These are phyloP conservation scores for Naganishia randhawae DNA, from an alignment of 768 basidiomycete species.

Conservation along the genomic window DNA sequence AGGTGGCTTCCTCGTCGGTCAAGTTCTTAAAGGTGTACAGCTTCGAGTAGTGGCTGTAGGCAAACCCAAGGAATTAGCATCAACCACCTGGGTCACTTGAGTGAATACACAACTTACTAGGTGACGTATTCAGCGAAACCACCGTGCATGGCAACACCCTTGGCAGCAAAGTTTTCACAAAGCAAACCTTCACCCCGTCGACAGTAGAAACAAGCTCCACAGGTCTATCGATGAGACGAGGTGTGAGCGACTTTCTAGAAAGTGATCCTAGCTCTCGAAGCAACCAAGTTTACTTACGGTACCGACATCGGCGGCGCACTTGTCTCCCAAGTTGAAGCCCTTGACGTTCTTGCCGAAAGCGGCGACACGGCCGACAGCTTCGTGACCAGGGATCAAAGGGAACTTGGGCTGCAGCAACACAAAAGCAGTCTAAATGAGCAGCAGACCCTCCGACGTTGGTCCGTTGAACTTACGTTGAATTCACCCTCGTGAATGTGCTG, in stretches of 20 bases:
- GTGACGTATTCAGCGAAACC: slow-evolving; percentile 86
- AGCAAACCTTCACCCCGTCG: slow-evolving; percentile 73
- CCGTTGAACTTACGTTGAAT: slow-evolving; percentile 22
- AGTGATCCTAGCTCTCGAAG: slow-evolving; percentile 5
- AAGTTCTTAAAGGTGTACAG: slow-evolving; percentile 84
- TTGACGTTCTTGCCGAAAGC: slow-evolving; percentile 75
- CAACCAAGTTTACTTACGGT: slow-evolving; percentile 55
- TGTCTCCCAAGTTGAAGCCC: slow-evolving; percentile 71
- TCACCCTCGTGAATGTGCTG: slow-evolving; percentile 60
- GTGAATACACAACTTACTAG: slow-evolving; percentile 58
- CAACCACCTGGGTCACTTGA: background rate
- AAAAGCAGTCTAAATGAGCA: background rate
- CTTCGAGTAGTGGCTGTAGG: slow-evolving; percentile 63
- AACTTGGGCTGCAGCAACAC: background rate
- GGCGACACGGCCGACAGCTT: slow-evolving; percentile 68
- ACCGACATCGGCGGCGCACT: slow-evolving; percentile 77
- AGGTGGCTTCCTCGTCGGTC: slow-evolving; percentile 77
- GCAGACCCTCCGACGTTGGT: too few species aligned
- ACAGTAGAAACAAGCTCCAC: slow-evolving; percentile 81
- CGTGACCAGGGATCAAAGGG: slow-evolving; percentile 70
- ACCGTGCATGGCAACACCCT: slow-evolving; percentile 74
- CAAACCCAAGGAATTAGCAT: background rate
- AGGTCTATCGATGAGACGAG: slow-evolving; percentile 45
- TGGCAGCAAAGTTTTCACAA: slow-evolving; percentile 78
- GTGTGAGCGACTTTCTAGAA: background rate